Conservation (phyloP, 768 basidiomycete genomes). For the Lentinula lateritia region DNA sequence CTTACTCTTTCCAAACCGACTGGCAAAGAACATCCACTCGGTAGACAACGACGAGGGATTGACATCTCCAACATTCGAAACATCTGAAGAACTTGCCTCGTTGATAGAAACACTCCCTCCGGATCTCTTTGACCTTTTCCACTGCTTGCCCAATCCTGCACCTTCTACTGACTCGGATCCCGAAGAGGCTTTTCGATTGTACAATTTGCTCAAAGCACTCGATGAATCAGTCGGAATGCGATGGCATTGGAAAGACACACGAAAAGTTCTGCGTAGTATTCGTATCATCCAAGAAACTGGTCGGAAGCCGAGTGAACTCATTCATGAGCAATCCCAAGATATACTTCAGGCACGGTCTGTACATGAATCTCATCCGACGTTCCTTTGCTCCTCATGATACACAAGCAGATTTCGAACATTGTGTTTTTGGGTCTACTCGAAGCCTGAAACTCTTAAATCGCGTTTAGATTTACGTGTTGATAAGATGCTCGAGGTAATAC, state of each 20-base stretch:
- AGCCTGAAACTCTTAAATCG: conserved; percentile 51
- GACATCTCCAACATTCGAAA: neutral
- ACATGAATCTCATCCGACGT: neutral
- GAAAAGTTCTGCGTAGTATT: conserved; percentile 82
- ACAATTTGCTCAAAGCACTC: conserved; percentile 58
- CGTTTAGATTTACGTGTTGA: conserved; percentile 81
- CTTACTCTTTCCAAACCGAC: conserved; percentile 80
- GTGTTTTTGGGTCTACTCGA: conserved; percentile 88
- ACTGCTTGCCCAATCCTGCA: conserved; percentile 52
- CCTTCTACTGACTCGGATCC: conserved; percentile 53
- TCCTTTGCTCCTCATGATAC: conserved; percentile 1
- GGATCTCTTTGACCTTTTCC: conserved; percentile 44
- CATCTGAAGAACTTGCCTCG: conserved; percentile 33
- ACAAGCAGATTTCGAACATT: conserved; percentile 70
- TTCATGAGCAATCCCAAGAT: conserved; percentile 52
- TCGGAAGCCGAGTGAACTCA: conserved; percentile 59
- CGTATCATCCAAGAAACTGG: conserved; percentile 71
- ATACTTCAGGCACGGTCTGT: conserved; percentile 46
- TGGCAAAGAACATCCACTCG: conserved; percentile 30
- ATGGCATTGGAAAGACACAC: conserved; percentile 96
- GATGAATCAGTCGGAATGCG: conserved; percentile 71
- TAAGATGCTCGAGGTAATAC: conserved; percentile 76
- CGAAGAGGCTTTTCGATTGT: conserved; percentile 54
- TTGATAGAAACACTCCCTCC: conserved; percentile 40
- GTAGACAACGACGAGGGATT: neutral